Evolutionary conservation across 805 yeast genomes (phyloP), one percentile per base, ranked within the genome.

Genomic region (Blastobotrys parvus): DNA sequence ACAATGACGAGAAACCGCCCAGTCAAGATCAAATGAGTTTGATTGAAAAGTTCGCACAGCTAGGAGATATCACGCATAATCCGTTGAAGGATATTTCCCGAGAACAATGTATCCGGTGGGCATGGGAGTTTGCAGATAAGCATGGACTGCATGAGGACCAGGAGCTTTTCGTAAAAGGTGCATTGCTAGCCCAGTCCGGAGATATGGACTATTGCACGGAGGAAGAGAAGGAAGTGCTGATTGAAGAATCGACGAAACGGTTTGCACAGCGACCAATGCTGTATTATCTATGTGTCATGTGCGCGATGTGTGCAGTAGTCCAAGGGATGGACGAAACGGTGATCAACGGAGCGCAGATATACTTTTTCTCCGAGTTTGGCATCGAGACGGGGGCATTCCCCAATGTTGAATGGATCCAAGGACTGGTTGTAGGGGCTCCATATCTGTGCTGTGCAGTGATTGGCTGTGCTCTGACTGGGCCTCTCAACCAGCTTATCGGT

Each of bases 261-360:
- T 64, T 80, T 63, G 47, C 56, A 21, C 82, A 67, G 40, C 66
- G 66, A 4, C 41, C 40, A 25, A 45, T 65, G 11, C 59, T 69
- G 58, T 67, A 73, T 54, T 53, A 66, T 60, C 70, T 74, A 16
- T 72, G 77, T 59, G 71, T 78, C 5, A 62, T 77, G 53, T 77
- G 82, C 37, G 79, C 85, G 2, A 65, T 79, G 68, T 78, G 82
- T 38, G 76, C 77, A 15, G 82, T 83, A 3, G 78, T 82, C 3
- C 82, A 79, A 56, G 87, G 87, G 41, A 78, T 78, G 83, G 87
- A 80, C 58, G 83, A 80, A 58, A 72, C 83, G 5, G 85, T 78
- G 7, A 65, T 77, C 46, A 78, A 80, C 49, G 87, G 86, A 27
- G 86, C 86, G 16, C 75, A 72, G 39, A 57, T 78, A 18, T 74